These are phyloP conservation scores for Lycium ferocissimum DNA, from an alignment of 257 asterid species.

Conservation along the genomic window DNA sequence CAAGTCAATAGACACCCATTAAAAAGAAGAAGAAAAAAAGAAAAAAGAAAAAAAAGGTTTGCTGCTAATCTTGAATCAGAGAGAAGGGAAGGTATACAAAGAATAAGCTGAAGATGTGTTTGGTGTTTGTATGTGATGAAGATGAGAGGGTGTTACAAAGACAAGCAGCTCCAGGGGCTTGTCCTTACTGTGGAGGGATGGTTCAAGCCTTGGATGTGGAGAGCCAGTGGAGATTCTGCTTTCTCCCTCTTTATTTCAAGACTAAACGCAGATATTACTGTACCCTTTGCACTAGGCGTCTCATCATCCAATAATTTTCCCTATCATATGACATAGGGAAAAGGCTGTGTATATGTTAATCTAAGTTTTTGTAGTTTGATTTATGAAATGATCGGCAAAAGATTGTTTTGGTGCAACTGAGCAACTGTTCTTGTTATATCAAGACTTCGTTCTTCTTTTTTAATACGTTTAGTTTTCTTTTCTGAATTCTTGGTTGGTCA, in stretches of 20 bases:
- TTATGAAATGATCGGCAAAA: neutral
- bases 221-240: slow-evolving; percentile 85
- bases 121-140: slow-evolving; percentile 86
- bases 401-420: neutral
- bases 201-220: slow-evolving; percentile 87
- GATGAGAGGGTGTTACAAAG: slow-evolving; percentile 79
- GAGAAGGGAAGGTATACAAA: neutral
- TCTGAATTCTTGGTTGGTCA: neutral
- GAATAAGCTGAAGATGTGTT: slow-evolving; percentile 55
- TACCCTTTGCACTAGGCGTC: slow-evolving; percentile 69
- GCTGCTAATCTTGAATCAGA: neutral
- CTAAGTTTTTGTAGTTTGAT: neutral
- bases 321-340: neutral
- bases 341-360: neutral
- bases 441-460: neutral
- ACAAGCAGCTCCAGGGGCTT: slow-evolving; percentile 79
- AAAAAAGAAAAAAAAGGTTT: neutral
- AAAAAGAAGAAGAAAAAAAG: no score
- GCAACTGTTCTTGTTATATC: neutral
- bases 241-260: slow-evolving; percentile 76
- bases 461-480: neutral
- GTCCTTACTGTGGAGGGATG: slow-evolving; percentile 91
- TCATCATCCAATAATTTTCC: slow-evolving; percentile 51
- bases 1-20: neutral
- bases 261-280: slow-evolving; percentile 71